Conservation (phyloP, 2,329 filamentous ascomycete species). For the Thyridium curvatum region DNA sequence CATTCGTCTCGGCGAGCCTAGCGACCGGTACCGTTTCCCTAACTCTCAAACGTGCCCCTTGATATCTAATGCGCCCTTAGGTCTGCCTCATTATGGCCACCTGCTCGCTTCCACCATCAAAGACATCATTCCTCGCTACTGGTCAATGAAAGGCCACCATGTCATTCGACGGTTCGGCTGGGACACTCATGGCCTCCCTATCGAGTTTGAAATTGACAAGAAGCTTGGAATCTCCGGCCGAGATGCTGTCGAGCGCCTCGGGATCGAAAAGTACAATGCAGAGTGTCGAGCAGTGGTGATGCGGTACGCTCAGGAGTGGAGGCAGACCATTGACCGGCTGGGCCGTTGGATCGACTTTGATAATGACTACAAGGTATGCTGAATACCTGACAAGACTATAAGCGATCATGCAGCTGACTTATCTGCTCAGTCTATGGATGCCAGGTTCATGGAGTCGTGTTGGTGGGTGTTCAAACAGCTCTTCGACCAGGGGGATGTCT, state of each 20-base stretch:
- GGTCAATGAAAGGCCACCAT: slow-evolving; percentile 94
- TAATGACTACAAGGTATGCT: slow-evolving; percentile 98
- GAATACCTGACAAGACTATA: too few species aligned
- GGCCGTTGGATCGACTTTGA: slow-evolving; percentile 98
- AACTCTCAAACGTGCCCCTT: too few species aligned
- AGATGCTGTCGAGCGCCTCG: slow-evolving; percentile 77
- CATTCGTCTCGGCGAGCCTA: too few species aligned
- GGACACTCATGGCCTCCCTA: slow-evolving; percentile 90
- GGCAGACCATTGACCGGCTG: slow-evolving; percentile 77
- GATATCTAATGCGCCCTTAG: too few species aligned
- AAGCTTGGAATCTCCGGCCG: slow-evolving; percentile 79
- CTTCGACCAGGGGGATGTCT: slow-evolving; percentile 83
- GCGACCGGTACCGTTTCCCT: too few species aligned
- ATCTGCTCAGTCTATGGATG: too few species aligned
- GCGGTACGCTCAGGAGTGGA: slow-evolving; percentile 83
- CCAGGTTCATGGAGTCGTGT: slow-evolving; percentile 89
- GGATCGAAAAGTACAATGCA: slow-evolving; percentile 82
- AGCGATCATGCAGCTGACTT: too few species aligned
- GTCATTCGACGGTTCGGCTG: slow-evolving; percentile 91
- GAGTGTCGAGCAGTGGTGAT: slow-evolving; percentile 92
- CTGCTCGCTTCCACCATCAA: slow-evolving; percentile 91
- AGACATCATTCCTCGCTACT: slow-evolving; percentile 93
- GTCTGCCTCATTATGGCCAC: slow-evolving; percentile 57
- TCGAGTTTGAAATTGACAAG: slow-evolving; percentile 98
- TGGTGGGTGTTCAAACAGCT: slow-evolving; percentile 98